Evolutionary conservation across 352 stramenopile species (phyloP), one percentile per base, ranked within the genome.

Genomic region (Phytopythium oedochilum): DNA sequence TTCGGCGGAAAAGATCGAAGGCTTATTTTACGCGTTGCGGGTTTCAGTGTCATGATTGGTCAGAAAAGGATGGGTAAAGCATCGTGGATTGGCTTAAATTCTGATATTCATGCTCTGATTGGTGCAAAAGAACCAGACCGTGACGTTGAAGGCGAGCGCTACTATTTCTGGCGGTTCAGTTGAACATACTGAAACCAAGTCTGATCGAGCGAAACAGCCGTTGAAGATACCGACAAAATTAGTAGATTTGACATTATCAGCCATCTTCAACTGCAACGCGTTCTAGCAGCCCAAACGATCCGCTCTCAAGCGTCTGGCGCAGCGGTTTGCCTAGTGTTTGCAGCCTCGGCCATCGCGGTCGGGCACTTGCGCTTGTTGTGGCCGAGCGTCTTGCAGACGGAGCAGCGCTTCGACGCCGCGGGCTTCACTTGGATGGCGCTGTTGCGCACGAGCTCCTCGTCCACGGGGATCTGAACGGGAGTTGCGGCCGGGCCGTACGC

Each of bases 1-100:
- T 69, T 68, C 56, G 69, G 66, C 42, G 42, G 57, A 76, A 79
- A 76, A 74, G 61, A 73, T 76, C 65, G 65, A 78, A 77, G n/a
- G 38, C 14, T 39, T 39, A 39, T 39, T 39, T 39, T 22, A 26
- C 38, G 9, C 17, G 35, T 38, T 28, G 32, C 14, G 15, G 23
- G 15, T 34, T 23, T 48, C 50, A 11, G 5, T 23, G 12, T 17
- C 6, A 20, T 48, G 40, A 46, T 48, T 48, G 42, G 42, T 0
- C 22, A 15, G 2, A 22, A 20, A 34, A 7, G 2, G 14, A 1
- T 12, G 2, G 2, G 12, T 5, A 3, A 20, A 10, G 1, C 42
- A 32, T 8, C 8, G 4, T 32, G 22, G n/a, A 47, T 31, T 47
- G 22, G 40, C 22, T 47, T 9, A 17, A 45, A 45, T n/a, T 14